These are phyloP conservation scores for Coemansia sp. DNA, from an alignment of 192 early-diverging fungal genomes.

Conservation along the genomic window DNA sequence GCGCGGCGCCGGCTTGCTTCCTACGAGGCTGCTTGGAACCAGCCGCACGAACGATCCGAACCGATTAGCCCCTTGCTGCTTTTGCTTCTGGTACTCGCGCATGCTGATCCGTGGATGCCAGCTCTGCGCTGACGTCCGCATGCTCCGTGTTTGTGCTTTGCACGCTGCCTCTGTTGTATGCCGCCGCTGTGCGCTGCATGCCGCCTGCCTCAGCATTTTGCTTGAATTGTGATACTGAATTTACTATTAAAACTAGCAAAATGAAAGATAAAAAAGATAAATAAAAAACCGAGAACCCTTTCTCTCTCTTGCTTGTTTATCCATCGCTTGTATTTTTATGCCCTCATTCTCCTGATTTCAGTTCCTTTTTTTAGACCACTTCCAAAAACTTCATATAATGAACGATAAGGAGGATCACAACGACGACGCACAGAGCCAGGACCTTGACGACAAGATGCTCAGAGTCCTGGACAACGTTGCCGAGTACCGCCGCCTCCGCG, in stretches of 20 bases:
- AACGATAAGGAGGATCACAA: background rate
- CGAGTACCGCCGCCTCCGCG: slow-evolving; percentile 34
- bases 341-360: too few relatives aligned
- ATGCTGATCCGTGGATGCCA: slow-evolving; percentile 2
- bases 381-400: background rate
- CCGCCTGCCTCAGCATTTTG: background rate
- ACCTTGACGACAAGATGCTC: slow-evolving; percentile 20
- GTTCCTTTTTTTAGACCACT: too few relatives aligned
- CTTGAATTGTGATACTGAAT: background rate
- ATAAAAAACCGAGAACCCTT: too few relatives aligned
- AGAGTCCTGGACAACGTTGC: slow-evolving; percentile 22
- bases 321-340: too few relatives aligned
- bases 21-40: slow-evolving; percentile 21
- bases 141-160: background rate
- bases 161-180: background rate
- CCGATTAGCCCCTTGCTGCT: background rate
- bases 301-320: too few relatives aligned
- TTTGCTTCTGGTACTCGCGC: background rate
- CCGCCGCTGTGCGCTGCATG: background rate
- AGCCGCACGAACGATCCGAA: slow-evolving; percentile 40
- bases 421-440: background rate
- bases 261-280: too few relatives aligned
- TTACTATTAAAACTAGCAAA: too few relatives aligned
- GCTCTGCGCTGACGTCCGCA: slow-evolving; percentile 3
- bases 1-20: slow-evolving; percentile 23